Conservation (phyloP, 1,284 basidiomycete genomes). For the Puccinia polysora region DNA sequence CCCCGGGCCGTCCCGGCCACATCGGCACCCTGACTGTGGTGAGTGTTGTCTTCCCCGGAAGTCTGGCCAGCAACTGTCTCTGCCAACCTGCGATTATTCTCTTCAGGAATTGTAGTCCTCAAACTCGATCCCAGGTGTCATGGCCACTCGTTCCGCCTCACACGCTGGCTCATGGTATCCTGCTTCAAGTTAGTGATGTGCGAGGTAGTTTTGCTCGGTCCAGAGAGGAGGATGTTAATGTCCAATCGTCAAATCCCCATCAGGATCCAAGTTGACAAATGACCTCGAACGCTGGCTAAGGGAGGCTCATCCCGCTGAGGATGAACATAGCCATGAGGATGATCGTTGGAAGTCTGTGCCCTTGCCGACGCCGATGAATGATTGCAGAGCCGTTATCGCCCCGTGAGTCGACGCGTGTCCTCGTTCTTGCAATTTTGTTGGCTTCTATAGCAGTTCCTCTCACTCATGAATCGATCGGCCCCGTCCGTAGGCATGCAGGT, state of each 20-base stretch:
- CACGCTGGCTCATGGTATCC: constrained; percentile 93
- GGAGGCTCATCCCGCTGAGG: constrained; percentile 55
- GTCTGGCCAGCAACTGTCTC: too few relatives aligned
- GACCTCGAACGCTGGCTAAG: constrained; percentile 66
- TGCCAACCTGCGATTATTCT: too few relatives aligned
- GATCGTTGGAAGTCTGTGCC: constrained; percentile 57
- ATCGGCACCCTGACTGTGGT: too few relatives aligned
- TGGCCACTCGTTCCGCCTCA: constrained; percentile 58
- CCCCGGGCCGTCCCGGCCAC: too few relatives aligned
- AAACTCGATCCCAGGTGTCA: too few relatives aligned
- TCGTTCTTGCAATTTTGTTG: neutral
- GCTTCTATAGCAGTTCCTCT: neutral
- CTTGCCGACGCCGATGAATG: constrained; percentile 61
- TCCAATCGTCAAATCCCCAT: constrained; percentile 34
- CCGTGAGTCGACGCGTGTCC: constrained; percentile 66
- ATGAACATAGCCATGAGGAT: constrained; percentile 47
- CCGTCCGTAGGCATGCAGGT: constrained; percentile 73
- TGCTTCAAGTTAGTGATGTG: constrained; percentile 60
- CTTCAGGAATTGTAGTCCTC: too few relatives aligned
- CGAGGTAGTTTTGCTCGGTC: constrained; percentile 28
- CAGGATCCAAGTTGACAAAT: constrained; percentile 61
- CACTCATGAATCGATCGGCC: constrained; percentile 33
- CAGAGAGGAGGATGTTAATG: neutral
- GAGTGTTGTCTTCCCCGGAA: too few relatives aligned
- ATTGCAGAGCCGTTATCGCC: constrained; percentile 89